Evolutionary conservation across 2,329 filamentous ascomycete genomes (phyloP).

Genomic region (Gnomoniopsis smithogilvyi): DNA sequence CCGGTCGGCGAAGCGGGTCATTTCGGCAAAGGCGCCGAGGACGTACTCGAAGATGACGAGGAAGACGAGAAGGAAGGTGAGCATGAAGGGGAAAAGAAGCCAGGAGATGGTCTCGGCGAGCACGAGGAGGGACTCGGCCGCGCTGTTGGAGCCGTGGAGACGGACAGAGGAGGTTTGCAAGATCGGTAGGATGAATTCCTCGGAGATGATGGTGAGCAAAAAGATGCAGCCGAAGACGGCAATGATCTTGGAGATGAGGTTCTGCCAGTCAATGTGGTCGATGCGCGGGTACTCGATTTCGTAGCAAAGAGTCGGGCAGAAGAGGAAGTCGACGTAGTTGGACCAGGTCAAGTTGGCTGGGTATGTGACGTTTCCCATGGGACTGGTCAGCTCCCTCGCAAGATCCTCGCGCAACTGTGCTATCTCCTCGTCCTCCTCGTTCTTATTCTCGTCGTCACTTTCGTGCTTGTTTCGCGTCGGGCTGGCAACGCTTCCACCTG

Average conservation of each 20-base stretch:
- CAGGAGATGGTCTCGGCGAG: constrained; percentile 86
- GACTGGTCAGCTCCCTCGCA: constrained; percentile 86
- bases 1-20: constrained; percentile 88
- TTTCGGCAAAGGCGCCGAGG: constrained; percentile 89
- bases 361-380: constrained; percentile 85
- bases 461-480: constrained; percentile 20
- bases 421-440: constrained; percentile 46
- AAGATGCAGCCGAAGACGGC: constrained; percentile 97
- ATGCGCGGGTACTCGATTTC: constrained; percentile 93
- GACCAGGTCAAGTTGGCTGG: constrained; percentile 78
- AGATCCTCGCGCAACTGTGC: constrained; percentile 77
- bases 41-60: constrained; percentile 98
- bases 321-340: constrained; percentile 84
- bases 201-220: constrained; percentile 82
- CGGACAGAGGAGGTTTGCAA: constrained; percentile 65
- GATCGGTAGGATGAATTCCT: constrained; percentile 94
- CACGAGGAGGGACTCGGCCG: constrained; percentile 70
- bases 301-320: constrained; percentile 95
- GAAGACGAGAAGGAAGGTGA: constrained; percentile 92
- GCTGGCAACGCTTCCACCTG: constrained; percentile 36
- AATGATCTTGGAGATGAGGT: constrained; percentile 78
- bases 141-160: constrained; percentile 41
- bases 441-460: constrained; percentile 4
- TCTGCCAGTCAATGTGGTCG: constrained; percentile 69
- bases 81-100: constrained; percentile 95